Base-by-base conservation (phyloP, 2,329 filamentous ascomycete species). In the Biscogniauxia sp. region DNA sequence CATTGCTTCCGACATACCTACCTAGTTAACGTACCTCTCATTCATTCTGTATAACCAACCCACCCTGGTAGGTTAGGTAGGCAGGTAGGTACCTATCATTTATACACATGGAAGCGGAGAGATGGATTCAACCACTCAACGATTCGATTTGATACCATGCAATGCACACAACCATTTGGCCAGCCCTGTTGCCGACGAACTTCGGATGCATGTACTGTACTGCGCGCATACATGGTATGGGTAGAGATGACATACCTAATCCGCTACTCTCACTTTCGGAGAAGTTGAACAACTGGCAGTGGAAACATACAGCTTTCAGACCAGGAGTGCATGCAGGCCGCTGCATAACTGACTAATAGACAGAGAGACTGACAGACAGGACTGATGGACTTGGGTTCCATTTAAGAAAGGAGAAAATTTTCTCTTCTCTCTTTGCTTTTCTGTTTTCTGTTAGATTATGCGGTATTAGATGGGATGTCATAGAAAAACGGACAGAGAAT, bases 231-330 rank as follows among this genome's bases (percentile, higher is more conserved):
- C 28, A 32, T 32, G 28, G 28, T 23, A 23, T 5, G 2, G 23
- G 23, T 45, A 45, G 37, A 45, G 37, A 45, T 45, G 37, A 51
- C 54, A 51, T 58, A 58, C 53, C 52, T 56, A 54, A 58, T 59
- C 59, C 54, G 54, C 50, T 56, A 57, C 57, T 57, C 9, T 56
- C 59, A 55, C 25, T 20, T 49, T 41, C 59, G 50, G 59, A 58
- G 32, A 61, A 45, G 57, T 53, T 63, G 64, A 60, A 63, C 61
- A 66, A 57, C 59, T 67, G 61, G 63, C 64, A 54, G 52, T 64
- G 58, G 67, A 56, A 61, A 68, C 58, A 60, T 68, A 65, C 64
- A 64, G 61, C 62, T 58, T 62, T 64, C 56, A 64, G 62, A 63
- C 61, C 58, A 66, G 64, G 61, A 66, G 64, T 66, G 61, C 61